A percentile compares a stretch with the other conserved stretches of the same genome.
Conservation (phyloP, 495 filamentous ascomycete species). For the Neurospora sp. region DNA sequence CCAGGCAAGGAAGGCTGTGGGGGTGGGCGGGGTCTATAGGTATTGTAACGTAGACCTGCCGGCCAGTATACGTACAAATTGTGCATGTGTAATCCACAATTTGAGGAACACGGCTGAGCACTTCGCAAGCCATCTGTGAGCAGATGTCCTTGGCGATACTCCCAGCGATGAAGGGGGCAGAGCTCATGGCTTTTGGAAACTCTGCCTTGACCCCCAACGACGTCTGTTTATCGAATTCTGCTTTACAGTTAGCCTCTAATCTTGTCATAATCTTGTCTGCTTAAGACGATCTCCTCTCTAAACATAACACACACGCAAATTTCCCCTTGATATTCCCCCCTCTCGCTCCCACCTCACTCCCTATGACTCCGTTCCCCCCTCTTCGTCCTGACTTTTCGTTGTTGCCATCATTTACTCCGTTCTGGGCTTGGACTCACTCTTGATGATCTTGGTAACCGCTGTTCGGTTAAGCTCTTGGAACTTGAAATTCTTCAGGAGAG, state of each 20-base stretch:
- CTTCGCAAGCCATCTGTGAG: constrained; percentile 50
- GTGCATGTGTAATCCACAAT: constrained; percentile 64
- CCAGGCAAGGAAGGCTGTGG: not conserved
- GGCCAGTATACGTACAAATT: constrained; percentile 40
- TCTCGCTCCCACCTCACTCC: not conserved
- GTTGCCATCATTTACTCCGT: not conserved
- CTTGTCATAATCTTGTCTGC: not conserved
- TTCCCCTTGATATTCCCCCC: too few relatives aligned
- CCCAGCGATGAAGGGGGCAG: constrained; percentile 41
- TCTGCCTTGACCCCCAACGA: constrained; percentile 46
- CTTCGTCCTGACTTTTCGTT: not conserved
- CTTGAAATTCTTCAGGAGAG: constrained; percentile 53
- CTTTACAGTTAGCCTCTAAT: constrained; percentile 1
- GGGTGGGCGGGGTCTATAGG: not conserved
- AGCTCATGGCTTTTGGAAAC: constrained; percentile 42
- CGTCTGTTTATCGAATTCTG: constrained; percentile 75
- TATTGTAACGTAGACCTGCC: not conserved
- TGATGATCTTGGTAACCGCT: constrained; percentile 66
- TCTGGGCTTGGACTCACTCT: constrained; percentile 42
- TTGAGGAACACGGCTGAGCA: constrained; percentile 58
- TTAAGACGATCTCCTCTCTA: not conserved
- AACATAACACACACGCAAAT: not conserved
- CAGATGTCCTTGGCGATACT: constrained; percentile 56
- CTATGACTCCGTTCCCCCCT: not conserved
- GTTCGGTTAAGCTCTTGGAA: constrained; percentile 66